Conservation (phyloP, 78 protist genomes). For the Tieghemostelium lacteum region DNA sequence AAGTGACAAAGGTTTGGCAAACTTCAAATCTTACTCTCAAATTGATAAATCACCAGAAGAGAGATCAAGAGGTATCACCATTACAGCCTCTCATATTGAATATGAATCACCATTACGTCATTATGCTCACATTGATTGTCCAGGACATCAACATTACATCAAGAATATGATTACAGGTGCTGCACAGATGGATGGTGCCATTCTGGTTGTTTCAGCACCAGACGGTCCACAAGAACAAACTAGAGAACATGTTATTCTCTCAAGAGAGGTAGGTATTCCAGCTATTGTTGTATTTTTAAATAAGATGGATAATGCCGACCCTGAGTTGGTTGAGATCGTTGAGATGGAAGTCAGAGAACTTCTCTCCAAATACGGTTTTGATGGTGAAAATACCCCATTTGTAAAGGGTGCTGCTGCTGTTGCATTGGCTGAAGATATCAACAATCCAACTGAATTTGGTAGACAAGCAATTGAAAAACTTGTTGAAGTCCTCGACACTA, state of each 20-base stretch:
- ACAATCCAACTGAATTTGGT: conserved; percentile 74
- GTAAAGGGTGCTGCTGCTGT: conserved; percentile 80
- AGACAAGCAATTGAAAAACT: conserved; percentile 83
- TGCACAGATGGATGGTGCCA: conserved; percentile 97
- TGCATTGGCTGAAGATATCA: conserved; percentile 54
- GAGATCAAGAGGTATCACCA: conserved; percentile 97
- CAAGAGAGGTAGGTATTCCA: conserved; percentile 93
- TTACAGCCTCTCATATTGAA: conserved; percentile 95
- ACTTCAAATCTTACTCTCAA: conserved; percentile 86
- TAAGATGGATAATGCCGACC: conserved; percentile 94
- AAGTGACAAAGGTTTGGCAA: conserved; percentile 80
- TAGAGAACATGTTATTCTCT: conserved; percentile 96
- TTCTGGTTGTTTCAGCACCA: conserved; percentile 93
- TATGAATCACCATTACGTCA: conserved; percentile 92
- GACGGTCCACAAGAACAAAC: conserved; percentile 98
- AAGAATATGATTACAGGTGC: conserved; percentile 98
- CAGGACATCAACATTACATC: conserved; percentile 97
- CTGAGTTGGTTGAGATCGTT: conserved; percentile 94
- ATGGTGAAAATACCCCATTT: conserved; percentile 88
- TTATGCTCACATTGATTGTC: conserved; percentile 98
- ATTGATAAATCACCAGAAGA: conserved; percentile 96
- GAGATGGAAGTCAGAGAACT: conserved; percentile 95
- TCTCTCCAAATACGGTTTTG: conserved; percentile 89
- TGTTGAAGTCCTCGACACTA: conserved; percentile 88
- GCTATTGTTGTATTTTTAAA: conserved; percentile 94